A percentile compares a stretch with the other conserved stretches of the same genome.
These are phyloP conservation scores for Nothophytophthora sp. DNA, from an alignment of 352 stramenopile species.

Conservation along the genomic window DNA sequence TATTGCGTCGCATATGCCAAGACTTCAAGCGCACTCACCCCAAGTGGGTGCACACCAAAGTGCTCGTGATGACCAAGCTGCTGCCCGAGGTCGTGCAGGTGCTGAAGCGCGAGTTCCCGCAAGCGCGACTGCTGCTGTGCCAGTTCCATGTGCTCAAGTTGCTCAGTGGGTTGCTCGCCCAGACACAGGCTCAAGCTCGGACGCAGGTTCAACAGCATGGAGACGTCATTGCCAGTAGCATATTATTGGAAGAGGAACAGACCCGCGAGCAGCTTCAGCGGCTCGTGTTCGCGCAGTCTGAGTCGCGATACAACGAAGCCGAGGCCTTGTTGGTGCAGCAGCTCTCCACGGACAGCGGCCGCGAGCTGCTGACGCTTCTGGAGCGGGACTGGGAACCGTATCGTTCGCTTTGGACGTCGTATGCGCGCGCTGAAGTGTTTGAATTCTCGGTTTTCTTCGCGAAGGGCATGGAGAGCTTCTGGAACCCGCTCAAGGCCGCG, in stretches of 20 bases:
- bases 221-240: neutral
- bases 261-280: constrained; percentile 52
- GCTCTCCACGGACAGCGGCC: constrained; percentile 32
- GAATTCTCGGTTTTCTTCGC: constrained; percentile 70
- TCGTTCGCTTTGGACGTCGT: constrained; percentile 62
- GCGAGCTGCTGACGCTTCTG: constrained; percentile 49
- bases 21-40: constrained; percentile 80
- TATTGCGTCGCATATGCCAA: constrained; percentile 63
- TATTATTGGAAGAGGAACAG: constrained; percentile 36
- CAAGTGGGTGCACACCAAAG: constrained; percentile 57
- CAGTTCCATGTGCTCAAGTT: constrained; percentile 78
- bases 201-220: constrained; percentile 13
- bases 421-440: constrained; percentile 54
- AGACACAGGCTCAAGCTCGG: neutral
- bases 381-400: constrained; percentile 64
- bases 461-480: constrained; percentile 64
- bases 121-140: constrained; percentile 54
- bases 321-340: constrained; percentile 45
- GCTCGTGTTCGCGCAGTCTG: constrained; percentile 60
- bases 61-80: constrained; percentile 67
- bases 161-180: constrained; percentile 41
- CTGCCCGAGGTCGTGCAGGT: constrained; percentile 58
- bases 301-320: constrained; percentile 50
- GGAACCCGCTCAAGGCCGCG: constrained; percentile 57
- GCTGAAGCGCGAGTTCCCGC: constrained; percentile 56